Conservation (phyloP, 805 yeast species). For the Candida cerambycidarum region DNA sequence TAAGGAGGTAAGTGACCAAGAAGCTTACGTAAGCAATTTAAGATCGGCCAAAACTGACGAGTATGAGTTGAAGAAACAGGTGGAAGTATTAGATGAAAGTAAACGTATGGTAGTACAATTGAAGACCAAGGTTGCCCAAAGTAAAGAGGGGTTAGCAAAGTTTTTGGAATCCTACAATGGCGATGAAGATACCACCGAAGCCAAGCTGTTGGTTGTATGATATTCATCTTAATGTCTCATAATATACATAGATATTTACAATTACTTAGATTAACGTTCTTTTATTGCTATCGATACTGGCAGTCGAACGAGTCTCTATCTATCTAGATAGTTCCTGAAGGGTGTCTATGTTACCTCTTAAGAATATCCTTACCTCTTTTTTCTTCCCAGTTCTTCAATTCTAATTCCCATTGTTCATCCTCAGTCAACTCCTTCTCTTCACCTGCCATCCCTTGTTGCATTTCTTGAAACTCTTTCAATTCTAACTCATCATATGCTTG, state of each 20-base stretch:
- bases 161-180: slow-evolving; percentile 36
- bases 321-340: no score
- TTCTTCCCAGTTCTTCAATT: slow-evolving; percentile 30
- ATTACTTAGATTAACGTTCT: no score
- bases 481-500: slow-evolving; percentile 64
- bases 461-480: slow-evolving; percentile 43
- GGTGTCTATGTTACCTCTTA: slow-evolving; percentile 11
- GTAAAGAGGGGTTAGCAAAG: slow-evolving; percentile 30
- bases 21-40: slow-evolving; percentile 46
- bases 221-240: background rate
- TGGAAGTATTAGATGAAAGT: slow-evolving; percentile 38
- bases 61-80: slow-evolving; percentile 59
- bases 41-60: slow-evolving; percentile 51
- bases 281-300: no score
- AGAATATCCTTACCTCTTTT: slow-evolving; percentile 18
- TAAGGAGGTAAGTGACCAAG: slow-evolving; percentile 58
- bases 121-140: slow-evolving; percentile 19
- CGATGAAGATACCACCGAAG: slow-evolving; percentile 32
- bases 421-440: slow-evolving; percentile 47
- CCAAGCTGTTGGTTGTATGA: slow-evolving; percentile 15
- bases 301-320: no score
- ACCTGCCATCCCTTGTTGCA: slow-evolving; percentile 9
- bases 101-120: slow-evolving; percentile 37
- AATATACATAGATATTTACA: slow-evolving; percentile 2
- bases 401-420: slow-evolving; percentile 69